These are phyloP conservation scores for Aristolochia fimbriata DNA, from an alignment of 164 flowering plant species.

Conservation along the genomic window DNA sequence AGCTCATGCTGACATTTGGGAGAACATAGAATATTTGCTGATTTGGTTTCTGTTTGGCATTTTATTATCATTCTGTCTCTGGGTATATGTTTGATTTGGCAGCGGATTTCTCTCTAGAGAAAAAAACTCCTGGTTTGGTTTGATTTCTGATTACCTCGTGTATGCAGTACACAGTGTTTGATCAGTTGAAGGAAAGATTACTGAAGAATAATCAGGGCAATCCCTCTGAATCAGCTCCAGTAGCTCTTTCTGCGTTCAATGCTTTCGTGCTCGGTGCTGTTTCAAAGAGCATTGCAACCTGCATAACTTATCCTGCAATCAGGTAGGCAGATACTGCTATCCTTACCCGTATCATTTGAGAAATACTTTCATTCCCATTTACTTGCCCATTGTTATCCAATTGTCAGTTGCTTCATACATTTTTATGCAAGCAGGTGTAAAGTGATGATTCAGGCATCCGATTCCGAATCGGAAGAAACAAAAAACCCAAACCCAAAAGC, in stretches of 20 bases:
- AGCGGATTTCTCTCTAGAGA: no score
- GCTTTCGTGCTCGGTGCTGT: conserved; percentile 73
- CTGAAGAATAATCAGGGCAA: conserved; percentile 22
- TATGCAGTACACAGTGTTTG: conserved; percentile 75
- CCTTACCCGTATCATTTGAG: neutral
- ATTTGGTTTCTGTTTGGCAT: no score
- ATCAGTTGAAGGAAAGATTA: conserved; percentile 66
- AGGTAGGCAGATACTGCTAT: conserved; percentile 26
- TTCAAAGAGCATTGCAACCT: conserved; percentile 71
- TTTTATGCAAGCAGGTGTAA: conserved; percentile 44
- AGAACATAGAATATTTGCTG: no score
- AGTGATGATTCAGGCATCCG: conserved; percentile 78
- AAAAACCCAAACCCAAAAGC: conserved; percentile 18
- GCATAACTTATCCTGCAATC: conserved; percentile 79
- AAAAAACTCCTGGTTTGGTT: no score
- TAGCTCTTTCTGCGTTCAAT: conserved; percentile 63
- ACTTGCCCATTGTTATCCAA: no score
- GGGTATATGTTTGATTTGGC: no score
- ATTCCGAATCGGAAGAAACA: conserved; percentile 27
- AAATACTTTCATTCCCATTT: no score
- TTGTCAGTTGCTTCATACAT: no score
- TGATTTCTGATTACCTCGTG: neutral
- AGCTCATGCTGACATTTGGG: no score
- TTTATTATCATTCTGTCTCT: neutral
- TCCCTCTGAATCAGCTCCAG: conserved; percentile 30